Conservation (phyloP, 2,329 filamentous ascomycete species). For the Phyllosticta paracitricarpa region DNA sequence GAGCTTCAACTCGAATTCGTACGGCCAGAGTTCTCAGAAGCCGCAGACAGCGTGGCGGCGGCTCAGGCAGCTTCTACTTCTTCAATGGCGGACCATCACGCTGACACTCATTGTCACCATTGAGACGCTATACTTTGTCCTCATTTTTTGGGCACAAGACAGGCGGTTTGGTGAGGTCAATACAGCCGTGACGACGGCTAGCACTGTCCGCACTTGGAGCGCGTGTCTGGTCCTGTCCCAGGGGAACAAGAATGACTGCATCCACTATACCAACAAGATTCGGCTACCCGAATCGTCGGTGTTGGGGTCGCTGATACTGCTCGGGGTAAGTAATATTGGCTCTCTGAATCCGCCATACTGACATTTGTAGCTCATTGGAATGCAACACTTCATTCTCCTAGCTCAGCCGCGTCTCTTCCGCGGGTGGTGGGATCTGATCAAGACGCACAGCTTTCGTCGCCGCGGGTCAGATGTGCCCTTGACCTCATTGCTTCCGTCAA, state of each 20-base stretch:
- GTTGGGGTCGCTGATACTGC: slow-evolving; percentile 18
- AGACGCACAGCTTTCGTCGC: slow-evolving; percentile 4
- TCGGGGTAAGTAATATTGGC: slow-evolving; percentile 17
- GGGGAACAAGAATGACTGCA: slow-evolving; percentile 18
- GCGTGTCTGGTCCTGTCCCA: slow-evolving; percentile 16
- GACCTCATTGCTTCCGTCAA: slow-evolving; percentile 13
- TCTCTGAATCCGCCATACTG: background rate
- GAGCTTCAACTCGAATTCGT: background rate
- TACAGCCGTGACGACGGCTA: slow-evolving; percentile 12
- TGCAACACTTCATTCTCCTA: slow-evolving; percentile 27
- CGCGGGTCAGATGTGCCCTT: background rate
- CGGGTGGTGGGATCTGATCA: slow-evolving; percentile 19
- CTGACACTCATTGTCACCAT: slow-evolving; percentile 19
- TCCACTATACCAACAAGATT: slow-evolving; percentile 18
- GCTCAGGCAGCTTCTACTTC: slow-evolving; percentile 17
- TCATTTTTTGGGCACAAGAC: slow-evolving; percentile 22
- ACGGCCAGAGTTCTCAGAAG: background rate
- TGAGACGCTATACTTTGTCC: slow-evolving; percentile 19
- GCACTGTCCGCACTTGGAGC: slow-evolving; percentile 19
- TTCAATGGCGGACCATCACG: slow-evolving; percentile 22
- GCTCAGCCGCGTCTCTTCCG: slow-evolving; percentile 18
- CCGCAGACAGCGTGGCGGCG: slow-evolving; percentile 16
- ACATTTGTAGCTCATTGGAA: slow-evolving; percentile 24
- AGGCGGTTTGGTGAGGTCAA: slow-evolving; percentile 15
- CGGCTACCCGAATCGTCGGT: slow-evolving; percentile 15